A percentile compares a stretch with the other conserved stretches of the same genome.
Conservation (phyloP, 2,329 filamentous ascomycete genomes). For the Aspergillus sp. region DNA sequence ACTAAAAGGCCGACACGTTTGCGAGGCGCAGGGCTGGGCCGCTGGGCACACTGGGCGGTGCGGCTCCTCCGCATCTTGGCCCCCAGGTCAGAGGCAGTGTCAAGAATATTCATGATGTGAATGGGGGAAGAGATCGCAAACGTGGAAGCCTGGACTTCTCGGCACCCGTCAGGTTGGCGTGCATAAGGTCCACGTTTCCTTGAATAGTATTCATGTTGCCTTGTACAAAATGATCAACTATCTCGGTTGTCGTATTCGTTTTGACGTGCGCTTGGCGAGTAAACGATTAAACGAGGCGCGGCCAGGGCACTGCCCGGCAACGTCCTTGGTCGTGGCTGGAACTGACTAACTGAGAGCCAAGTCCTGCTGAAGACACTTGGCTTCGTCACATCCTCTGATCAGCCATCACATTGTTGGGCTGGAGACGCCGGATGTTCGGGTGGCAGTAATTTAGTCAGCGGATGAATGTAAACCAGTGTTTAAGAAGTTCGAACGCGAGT, state of each 20-base stretch:
- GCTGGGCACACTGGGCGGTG: constrained; percentile 1
- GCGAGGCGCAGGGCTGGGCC: background rate
- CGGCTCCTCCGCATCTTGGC: background rate
- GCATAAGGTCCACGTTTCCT: background rate
- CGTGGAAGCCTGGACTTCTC: background rate
- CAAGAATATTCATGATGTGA: background rate
- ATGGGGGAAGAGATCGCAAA: background rate
- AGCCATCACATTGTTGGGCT: background rate
- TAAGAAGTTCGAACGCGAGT: too few species aligned
- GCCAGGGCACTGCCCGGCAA: background rate
- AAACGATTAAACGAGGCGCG: background rate
- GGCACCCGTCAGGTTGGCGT: background rate
- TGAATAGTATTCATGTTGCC: background rate
- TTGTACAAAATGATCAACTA: background rate
- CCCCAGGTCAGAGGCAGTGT: background rate
- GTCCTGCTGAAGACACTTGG: background rate
- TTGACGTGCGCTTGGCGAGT: background rate
- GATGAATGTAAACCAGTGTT: background rate
- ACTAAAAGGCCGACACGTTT: background rate
- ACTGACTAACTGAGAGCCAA: background rate
- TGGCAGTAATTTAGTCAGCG: background rate
- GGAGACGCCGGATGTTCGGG: background rate
- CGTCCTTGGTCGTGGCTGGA: background rate
- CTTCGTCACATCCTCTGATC: background rate
- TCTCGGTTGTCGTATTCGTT: constrained; percentile 1